Conservation (phyloP, 2,329 filamentous ascomycete genomes). For the Exophiala sp. region DNA sequence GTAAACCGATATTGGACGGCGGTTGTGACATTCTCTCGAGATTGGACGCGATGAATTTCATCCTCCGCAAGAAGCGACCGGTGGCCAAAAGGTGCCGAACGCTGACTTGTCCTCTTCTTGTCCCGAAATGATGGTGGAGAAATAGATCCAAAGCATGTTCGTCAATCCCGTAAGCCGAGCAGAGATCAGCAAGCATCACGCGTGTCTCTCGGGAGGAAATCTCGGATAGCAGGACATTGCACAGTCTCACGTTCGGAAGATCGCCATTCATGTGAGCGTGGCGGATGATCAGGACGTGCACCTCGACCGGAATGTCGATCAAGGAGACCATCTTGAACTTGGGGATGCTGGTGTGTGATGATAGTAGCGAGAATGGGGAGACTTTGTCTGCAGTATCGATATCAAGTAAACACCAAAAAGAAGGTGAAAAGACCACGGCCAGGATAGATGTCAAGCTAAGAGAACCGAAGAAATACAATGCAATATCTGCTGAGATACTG, state of each 20-base stretch:
- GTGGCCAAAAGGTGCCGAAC: constrained; percentile 5
- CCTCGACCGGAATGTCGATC: constrained; percentile 11
- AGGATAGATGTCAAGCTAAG: no score
- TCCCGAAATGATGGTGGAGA: not conserved
- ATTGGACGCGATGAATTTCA: constrained; percentile 4
- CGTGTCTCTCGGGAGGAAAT: not conserved
- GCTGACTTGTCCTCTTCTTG: no score
- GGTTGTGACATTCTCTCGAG: not conserved
- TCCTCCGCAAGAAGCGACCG: constrained; percentile 8
- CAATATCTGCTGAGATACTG: no score
- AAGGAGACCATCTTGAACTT: constrained; percentile 2
- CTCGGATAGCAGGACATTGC: constrained; percentile 2
- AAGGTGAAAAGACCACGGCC: no score
- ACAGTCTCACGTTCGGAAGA: constrained; percentile 5
- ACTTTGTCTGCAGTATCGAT: no score
- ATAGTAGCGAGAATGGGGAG: no score
- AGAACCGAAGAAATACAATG: no score
- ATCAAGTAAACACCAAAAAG: no score
- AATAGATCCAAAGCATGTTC: not conserved
- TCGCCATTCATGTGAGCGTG: constrained; percentile 14
- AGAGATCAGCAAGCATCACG: not conserved
- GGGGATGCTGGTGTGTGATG: not conserved
- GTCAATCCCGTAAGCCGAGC: not conserved
- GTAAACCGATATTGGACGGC: not conserved
- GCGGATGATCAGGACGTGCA: constrained; percentile 10